Conservation (phyloP, 345 rosid species). For the Rhodamnia argentea region DNA sequence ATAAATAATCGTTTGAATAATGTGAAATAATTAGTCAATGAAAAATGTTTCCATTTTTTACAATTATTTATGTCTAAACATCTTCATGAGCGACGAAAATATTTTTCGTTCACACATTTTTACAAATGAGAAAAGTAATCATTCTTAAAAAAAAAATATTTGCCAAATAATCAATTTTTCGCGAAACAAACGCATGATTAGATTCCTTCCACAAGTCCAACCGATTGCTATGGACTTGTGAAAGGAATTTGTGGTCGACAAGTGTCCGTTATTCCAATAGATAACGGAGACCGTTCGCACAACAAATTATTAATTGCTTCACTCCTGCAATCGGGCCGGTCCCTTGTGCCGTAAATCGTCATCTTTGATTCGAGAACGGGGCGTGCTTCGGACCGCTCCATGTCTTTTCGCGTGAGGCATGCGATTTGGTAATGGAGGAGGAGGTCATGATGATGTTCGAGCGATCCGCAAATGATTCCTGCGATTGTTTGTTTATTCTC, state of each 20-base stretch:
- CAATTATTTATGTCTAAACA: background rate
- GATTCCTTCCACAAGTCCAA: background rate
- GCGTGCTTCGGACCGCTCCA: background rate
- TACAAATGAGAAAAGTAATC: background rate
- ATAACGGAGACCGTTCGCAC: background rate
- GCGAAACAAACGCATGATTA: background rate
- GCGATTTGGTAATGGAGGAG: background rate
- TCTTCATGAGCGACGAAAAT: background rate
- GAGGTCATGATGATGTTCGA: background rate
- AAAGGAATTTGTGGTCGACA: background rate
- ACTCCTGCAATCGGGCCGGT: background rate
- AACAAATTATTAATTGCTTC: background rate
- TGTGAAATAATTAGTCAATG: background rate
- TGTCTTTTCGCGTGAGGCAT: background rate
- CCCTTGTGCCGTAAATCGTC: background rate
- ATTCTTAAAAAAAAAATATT: background rate
- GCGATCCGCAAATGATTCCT: background rate
- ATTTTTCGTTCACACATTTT: background rate
- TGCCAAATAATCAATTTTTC: background rate
- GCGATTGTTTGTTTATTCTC: background rate
- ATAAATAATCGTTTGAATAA: background rate
- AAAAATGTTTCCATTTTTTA: rapidly evolving
- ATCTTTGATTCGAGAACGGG: background rate
- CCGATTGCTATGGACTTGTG: background rate
- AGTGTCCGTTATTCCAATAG: background rate